phyloP scores from a whole-genome alignment of 306 rosid genomes.

The Medicago truncatula region MtrunA17r5.0-ANR NC_053045.1:47225501-47226000 shows the following conservation, averaged over 20 bases:
- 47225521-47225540: not conserved
- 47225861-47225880: conserved; percentile 70
- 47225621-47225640: too few species aligned
- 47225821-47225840: conserved; percentile 61
- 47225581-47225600: conserved; percentile 7
- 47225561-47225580: not conserved
- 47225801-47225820: conserved; percentile 47
- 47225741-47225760: conserved; percentile 90
- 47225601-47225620: not conserved
- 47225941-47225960: conserved; percentile 30
- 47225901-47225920: conserved; percentile 57
- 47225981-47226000: conserved; percentile 30
- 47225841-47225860: conserved; percentile 65
- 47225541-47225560: not conserved
- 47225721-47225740: conserved; percentile 74
- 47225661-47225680: conserved; percentile 13
- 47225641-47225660: not conserved
- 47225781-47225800: conserved; percentile 45
- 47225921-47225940: conserved; percentile 57
- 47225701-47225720: conserved; percentile 87
- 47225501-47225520: not conserved
- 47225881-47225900: conserved; percentile 63
- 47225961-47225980: conserved; percentile 45
- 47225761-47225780: conserved; percentile 80
- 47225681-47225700: conserved; percentile 33